These are phyloP conservation scores for Pseudogymnoascus verrucosus DNA, from an alignment of 2,329 filamentous ascomycete genomes.

Conservation along the genomic window DNA sequence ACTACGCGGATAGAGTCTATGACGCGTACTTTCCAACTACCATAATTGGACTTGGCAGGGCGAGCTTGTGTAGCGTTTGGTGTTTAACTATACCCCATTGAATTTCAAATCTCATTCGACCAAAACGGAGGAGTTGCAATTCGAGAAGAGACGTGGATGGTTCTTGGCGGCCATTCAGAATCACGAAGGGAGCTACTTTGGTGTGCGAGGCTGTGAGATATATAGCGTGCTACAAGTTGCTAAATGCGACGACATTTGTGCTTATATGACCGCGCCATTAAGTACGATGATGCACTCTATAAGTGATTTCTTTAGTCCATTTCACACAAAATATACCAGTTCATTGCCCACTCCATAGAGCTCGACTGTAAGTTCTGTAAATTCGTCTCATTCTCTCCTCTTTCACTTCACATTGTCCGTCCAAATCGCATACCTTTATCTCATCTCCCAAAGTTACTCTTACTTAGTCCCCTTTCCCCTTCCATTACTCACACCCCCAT, in stretches of 20 bases:
- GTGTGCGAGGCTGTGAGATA: too few species aligned
- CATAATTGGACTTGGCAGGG: neutral
- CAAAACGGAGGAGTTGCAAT: neutral
- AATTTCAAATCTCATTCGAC: neutral
- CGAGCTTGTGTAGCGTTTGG: neutral
- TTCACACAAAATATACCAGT: neutral
- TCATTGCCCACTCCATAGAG: neutral
- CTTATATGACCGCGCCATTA: neutral
- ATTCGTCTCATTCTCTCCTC: neutral
- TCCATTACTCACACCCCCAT: neutral
- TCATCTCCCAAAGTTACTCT: neutral
- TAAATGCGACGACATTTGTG: neutral
- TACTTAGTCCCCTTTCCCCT: neutral
- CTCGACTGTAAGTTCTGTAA: neutral
- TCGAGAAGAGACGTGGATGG: neutral
- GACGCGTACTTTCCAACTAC: neutral
- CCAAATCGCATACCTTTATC: neutral
- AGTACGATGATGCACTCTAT: neutral
- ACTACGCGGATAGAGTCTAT: neutral
- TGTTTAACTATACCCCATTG: neutral
- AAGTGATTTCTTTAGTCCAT: neutral
- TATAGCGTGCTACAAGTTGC: neutral
- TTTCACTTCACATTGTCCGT: neutral
- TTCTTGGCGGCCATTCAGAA: too few species aligned
- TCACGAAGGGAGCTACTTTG: too few species aligned